Percentiles rank a stretch among this genome's conserved stretches.
These are phyloP conservation scores for Amaranthus cruentus DNA, from an alignment of 148 eudicot genomes.

Conservation along the genomic window DNA sequence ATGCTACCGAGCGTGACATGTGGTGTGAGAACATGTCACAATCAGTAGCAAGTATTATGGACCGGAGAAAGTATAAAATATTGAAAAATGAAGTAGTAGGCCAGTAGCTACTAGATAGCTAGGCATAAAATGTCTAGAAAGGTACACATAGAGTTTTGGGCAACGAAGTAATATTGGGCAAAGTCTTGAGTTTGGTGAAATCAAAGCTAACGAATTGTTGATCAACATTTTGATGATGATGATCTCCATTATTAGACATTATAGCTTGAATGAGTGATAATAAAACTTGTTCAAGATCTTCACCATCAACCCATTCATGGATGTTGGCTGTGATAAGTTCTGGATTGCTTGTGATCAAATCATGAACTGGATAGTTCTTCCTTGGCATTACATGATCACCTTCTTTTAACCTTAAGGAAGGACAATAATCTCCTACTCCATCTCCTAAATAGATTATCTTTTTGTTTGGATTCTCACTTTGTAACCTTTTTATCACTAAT, in stretches of 20 bases:
- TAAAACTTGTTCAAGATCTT: conserved; percentile 45
- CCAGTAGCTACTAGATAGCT: too few relatives aligned
- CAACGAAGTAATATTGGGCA: conserved; percentile 33
- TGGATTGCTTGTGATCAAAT: conserved; percentile 49
- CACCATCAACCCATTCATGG: conserved; percentile 75
- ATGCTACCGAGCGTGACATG: too few relatives aligned
- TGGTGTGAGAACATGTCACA: too few relatives aligned
- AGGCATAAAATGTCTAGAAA: background rate
- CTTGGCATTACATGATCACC: conserved; percentile 68
- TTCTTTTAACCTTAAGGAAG: conserved; percentile 55
- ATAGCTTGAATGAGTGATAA: conserved; percentile 36
- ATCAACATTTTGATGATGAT: background rate
- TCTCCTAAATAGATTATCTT: conserved; percentile 67
- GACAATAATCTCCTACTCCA: conserved; percentile 76
- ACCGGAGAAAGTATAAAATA: too few relatives aligned
- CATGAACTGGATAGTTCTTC: conserved; percentile 72
- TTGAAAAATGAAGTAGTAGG: too few relatives aligned
- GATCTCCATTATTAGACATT: background rate
- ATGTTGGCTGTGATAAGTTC: conserved; percentile 39
- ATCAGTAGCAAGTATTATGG: too few relatives aligned
- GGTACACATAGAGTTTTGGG: conserved; percentile 43
- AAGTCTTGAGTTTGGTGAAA: conserved; percentile 35
- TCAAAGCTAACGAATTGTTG: conserved; percentile 26
- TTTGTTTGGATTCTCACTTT: conserved; percentile 38
- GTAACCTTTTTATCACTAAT: conserved; percentile 43